Base-by-base conservation (phyloP, 2,329 filamentous ascomycete species). In the Fusarium sp. region DNA sequence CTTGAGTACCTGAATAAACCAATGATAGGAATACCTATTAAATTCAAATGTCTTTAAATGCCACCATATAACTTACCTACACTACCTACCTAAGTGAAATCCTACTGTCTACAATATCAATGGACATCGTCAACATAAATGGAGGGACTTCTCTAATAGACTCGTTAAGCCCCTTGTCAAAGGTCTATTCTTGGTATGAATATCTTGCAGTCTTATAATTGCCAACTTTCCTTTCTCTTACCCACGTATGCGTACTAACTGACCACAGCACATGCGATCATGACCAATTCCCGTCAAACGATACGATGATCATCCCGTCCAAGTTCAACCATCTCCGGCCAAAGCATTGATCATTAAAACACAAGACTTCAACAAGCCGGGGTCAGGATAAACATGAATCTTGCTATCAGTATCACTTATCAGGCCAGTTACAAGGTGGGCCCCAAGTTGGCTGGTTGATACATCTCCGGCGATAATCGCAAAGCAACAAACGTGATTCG, bases 401-500 rank as follows among this genome's bases (percentile, higher is more conserved):
- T 65, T 51, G 34, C 42, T 55, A 64, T 71, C 55, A 60, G 54
- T 34, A 71, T 61, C 55, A 50, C 68, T 70, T 70, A 70, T 70
- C 68, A 65, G 63, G 42, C 34, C 58, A 68, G 48, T 41, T 55
- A 23, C 28, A 13, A 34, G 48, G 73, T 68, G 73, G 68, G 49
- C 51, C 73, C 54, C 42, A n/a, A 27, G 23, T 42, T 46, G 16
- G 16, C 55, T 59, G 73, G 50, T 73, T 72, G 55, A 59, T 51
- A 72, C 66, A 75, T 75, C 74, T 75, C 74, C 74, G 74, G 72
- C 30, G 41, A 55, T 50, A 59, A 66, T 55, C 30, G 23, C 64
- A 65, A 68, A 72, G 68, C 68, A 70, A 58, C 53, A 47, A 53
- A 51, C 42, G n/a, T 76, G 74, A 76, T 76, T 76, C 74, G 74